phyloP scores from a whole-genome alignment of 257 asterid species.

The Plantago ovata region DNA sequence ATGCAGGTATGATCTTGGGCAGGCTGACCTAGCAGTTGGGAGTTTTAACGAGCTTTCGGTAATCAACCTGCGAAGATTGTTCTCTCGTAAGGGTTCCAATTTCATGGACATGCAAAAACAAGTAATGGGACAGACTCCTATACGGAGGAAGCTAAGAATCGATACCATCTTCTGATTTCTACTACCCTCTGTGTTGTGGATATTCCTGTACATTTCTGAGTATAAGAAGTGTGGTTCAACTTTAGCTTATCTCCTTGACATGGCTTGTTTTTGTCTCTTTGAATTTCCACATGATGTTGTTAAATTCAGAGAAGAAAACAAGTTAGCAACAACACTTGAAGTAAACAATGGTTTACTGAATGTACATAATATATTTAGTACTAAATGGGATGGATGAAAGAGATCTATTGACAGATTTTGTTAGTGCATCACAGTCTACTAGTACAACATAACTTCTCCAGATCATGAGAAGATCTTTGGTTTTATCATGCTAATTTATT shows the following conservation, averaged over 20 bases:
- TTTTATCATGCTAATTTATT: too few relatives aligned
- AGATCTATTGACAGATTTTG: neutral
- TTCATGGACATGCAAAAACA: constrained; percentile 95
- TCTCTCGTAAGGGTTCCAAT: constrained; percentile 72
- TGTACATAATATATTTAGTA: constrained; percentile 7
- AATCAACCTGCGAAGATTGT: constrained; percentile 83
- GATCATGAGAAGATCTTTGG: too few relatives aligned
- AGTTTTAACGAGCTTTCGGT: constrained; percentile 81
- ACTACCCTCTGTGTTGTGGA: neutral
- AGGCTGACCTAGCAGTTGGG: constrained; percentile 85
- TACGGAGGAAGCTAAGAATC: constrained; percentile 69
- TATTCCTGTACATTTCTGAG: constrained; percentile 19
- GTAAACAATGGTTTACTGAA: constrained; percentile 7
- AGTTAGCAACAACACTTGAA: neutral
- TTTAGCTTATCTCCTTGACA: too few relatives aligned
- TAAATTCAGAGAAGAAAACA: neutral
- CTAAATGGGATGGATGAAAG: neutral
- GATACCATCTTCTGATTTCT: constrained; percentile 76
- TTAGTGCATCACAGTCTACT: too few relatives aligned
- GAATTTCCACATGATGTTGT: too few relatives aligned
- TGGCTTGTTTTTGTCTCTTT: too few relatives aligned
- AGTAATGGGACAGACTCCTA: constrained; percentile 59
- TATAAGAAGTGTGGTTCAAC: constrained; percentile 2
- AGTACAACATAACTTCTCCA: too few relatives aligned
- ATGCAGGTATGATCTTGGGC: constrained; percentile 77